A percentile compares a stretch with the other conserved stretches of the same genome.
Evolutionary conservation across 169 alveolate species (phyloP).

Genomic region (Babesia divergens): DNA sequence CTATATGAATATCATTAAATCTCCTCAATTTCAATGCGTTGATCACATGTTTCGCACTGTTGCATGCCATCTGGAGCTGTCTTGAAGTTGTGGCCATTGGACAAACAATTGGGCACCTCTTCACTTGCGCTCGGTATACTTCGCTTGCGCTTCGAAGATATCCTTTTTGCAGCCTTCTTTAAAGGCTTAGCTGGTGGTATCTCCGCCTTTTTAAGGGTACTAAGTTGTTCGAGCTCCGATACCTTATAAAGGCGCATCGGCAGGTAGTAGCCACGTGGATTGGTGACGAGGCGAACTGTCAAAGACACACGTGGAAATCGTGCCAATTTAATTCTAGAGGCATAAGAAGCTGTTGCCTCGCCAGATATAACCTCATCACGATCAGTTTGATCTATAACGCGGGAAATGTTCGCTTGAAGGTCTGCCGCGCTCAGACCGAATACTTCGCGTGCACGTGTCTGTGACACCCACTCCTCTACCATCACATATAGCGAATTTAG

Average conservation of each 20-base stretch:
- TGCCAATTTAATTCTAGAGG: neutral
- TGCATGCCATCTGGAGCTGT: neutral
- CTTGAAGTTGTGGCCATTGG: slow-evolving; percentile 19
- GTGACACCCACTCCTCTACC: slow-evolving; percentile 42
- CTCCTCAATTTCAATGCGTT: neutral
- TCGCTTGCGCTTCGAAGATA: neutral
- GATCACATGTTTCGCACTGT: slow-evolving; percentile 12
- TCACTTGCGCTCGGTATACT: neutral
- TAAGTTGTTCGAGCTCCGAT: slow-evolving; percentile 13
- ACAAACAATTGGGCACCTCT: neutral
- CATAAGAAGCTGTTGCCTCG: neutral
- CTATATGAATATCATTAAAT: slow-evolving; percentile 5
- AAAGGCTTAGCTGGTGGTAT: neutral
- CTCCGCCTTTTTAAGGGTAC: neutral
- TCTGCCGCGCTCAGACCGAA: slow-evolving; percentile 21
- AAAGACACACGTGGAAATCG: slow-evolving; percentile 23
- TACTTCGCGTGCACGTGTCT: slow-evolving; percentile 10
- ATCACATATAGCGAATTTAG: neutral
- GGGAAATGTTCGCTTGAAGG: slow-evolving; percentile 17
- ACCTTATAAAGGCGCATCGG: slow-evolving; percentile 50
- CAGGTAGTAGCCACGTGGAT: slow-evolving; percentile 43
- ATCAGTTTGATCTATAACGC: slow-evolving; percentile 16
- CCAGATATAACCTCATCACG: neutral
- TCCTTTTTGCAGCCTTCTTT: slow-evolving; percentile 11
- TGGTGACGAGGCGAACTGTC: slow-evolving; percentile 31